A percentile compares a stretch with the other conserved stretches of the same genome.
Conservation (phyloP, 192 early-diverging fungal species). For the Coemansia sp. region DNA sequence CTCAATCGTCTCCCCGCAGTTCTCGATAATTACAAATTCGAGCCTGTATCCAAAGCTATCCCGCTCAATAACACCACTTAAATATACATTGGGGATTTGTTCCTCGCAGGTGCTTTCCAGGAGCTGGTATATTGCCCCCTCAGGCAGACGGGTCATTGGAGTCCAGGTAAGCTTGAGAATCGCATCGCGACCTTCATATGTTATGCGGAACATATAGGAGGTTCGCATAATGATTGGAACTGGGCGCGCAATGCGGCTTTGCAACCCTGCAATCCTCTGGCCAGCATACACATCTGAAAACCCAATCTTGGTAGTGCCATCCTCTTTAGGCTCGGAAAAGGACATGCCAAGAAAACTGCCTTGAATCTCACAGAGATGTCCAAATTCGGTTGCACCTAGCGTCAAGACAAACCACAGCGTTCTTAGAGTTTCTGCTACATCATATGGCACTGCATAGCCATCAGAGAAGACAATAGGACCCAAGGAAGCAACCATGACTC, state of each 20-base stretch:
- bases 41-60: constrained; percentile 16
- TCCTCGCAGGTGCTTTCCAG: neutral
- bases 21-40: constrained; percentile 13
- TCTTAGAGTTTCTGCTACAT: neutral
- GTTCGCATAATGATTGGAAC: neutral
- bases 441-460: neutral
- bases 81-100: neutral
- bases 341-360: neutral
- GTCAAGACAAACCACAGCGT: neutral
- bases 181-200: neutral
- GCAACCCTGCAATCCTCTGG: neutral
- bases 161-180: constrained; percentile 16
- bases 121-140: constrained; percentile 18
- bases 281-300: neutral
- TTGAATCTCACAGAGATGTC: neutral
- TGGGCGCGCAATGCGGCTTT: neutral
- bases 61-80: neutral
- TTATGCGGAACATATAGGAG: neutral
- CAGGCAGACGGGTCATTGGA: constrained; percentile 1
- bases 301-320: neutral
- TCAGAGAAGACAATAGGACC: constrained; percentile 2
- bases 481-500: neutral
- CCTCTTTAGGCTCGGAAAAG: neutral
- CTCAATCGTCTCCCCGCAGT: constrained; percentile 9
- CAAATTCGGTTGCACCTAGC: neutral